phyloP scores from a whole-genome alignment of 768 basidiomycete species.

The Amanita inopinata region DNA sequence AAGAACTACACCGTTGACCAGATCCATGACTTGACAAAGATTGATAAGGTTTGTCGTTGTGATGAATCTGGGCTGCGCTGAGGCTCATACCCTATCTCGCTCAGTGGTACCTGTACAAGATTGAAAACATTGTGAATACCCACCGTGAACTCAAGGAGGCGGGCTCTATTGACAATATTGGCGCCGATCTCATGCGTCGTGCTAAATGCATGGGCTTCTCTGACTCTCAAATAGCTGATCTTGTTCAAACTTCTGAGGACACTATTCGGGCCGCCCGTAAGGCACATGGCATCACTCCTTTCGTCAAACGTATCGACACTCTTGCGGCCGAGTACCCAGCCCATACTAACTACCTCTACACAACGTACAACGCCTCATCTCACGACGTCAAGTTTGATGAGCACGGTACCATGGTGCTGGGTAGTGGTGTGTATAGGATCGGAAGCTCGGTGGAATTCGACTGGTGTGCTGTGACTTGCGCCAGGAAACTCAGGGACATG shows the following conservation, averaged over 20 bases:
- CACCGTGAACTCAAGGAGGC: conserved; percentile 64
- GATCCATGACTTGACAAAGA: conserved; percentile 92
- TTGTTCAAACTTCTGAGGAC: conserved; percentile 66
- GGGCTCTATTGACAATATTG: conserved; percentile 58
- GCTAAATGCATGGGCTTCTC: conserved; percentile 96
- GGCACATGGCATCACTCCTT: conserved; percentile 81
- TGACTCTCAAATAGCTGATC: conserved; percentile 82
- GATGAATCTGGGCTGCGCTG: not conserved
- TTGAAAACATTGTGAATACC: conserved; percentile 95
- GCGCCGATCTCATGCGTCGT: conserved; percentile 67
- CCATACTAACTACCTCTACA: conserved; percentile 98
- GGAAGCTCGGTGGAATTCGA: conserved; percentile 99
- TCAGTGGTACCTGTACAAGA: conserved; percentile 97
- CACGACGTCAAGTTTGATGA: conserved; percentile 96
- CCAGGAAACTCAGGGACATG: conserved; percentile 83
- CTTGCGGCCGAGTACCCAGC: conserved; percentile 98
- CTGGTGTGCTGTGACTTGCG: conserved; percentile 99
- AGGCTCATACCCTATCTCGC: conserved; percentile 4
- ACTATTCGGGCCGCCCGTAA: conserved; percentile 81
- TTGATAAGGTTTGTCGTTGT: conserved; percentile 66
- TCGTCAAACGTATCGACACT: conserved; percentile 99
- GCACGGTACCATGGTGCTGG: conserved; percentile 98
- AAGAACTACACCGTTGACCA: conserved; percentile 83
- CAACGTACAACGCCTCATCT: conserved; percentile 93
- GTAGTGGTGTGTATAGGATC: conserved; percentile 96